phyloP scores from a whole-genome alignment of 2,329 filamentous ascomycete genomes.

The Neonectria magnoliae region DNA sequence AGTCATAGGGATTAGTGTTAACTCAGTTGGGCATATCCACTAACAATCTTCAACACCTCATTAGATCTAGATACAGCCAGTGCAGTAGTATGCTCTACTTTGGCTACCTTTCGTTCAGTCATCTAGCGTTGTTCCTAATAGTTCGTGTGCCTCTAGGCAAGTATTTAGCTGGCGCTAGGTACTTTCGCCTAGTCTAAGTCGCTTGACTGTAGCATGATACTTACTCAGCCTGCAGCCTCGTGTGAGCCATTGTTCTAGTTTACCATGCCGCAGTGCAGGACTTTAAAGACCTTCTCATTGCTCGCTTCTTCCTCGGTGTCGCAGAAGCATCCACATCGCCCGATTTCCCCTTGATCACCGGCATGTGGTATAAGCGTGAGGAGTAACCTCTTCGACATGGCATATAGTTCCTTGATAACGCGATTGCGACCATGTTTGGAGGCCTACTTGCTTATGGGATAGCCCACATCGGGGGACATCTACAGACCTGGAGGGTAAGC shows the following conservation, averaged over 20 bases:
- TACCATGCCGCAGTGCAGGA: conserved; percentile 34
- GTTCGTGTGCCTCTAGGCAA: conserved; percentile 34
- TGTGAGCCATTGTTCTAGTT: conserved; percentile 29
- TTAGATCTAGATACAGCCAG: conserved; percentile 34
- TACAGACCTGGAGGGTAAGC: conserved; percentile 33
- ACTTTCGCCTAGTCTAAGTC: background rate
- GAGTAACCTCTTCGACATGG: conserved; percentile 38
- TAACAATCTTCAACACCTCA: conserved; percentile 23
- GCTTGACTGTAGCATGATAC: fast-evolving
- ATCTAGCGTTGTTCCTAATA: conserved; percentile 37
- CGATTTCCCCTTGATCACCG: conserved; percentile 35
- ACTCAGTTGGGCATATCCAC: conserved; percentile 19
- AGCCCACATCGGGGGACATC: conserved; percentile 28
- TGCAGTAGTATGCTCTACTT: conserved; percentile 38
- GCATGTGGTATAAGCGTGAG: conserved; percentile 39
- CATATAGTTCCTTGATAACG: conserved; percentile 37
- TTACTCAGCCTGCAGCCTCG: conserved; percentile 15
- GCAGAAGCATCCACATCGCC: conserved; percentile 39
- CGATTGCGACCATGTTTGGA: conserved; percentile 35
- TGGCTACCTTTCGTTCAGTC: conserved; percentile 37
- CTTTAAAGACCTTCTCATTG: conserved; percentile 29
- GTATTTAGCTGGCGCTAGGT: conserved; percentile 34
- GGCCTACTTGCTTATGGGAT: conserved; percentile 36
- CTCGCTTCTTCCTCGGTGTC: conserved; percentile 35
- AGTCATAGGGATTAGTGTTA: conserved; percentile 39